Evolutionary conservation across 148 eudicot species (phyloP).

Genomic region (Vaccinium macrocarpon): DNA sequence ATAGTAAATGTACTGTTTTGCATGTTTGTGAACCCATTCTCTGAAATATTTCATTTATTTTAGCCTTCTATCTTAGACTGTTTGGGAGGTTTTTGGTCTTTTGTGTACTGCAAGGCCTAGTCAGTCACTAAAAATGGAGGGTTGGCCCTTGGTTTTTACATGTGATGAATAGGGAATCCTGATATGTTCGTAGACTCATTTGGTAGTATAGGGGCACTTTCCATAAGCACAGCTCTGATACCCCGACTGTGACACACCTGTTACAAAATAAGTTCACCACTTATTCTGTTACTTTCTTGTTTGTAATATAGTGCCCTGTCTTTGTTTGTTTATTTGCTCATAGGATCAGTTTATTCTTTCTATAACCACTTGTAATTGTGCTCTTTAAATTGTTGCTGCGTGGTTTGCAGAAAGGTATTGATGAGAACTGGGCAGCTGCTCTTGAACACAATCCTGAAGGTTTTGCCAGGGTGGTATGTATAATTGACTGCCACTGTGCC

Average conservation of each 20-base stretch:
- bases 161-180: neutral
- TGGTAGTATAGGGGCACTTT: neutral
- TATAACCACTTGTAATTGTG: conserved; percentile 8
- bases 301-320: neutral
- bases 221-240: neutral
- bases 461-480: conserved; percentile 93
- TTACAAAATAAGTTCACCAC: neutral
- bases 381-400: conserved; percentile 17
- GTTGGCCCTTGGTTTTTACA: neutral
- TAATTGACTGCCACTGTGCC: neutral
- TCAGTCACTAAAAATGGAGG: neutral
- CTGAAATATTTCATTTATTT: neutral
- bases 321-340: neutral
- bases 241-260: neutral
- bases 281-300: neutral
- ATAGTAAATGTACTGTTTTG: neutral
- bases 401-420: conserved; percentile 83
- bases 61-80: neutral
- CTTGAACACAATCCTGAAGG: conserved; percentile 95
- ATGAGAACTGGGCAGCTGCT: conserved; percentile 97
- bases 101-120: neutral
- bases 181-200: neutral
- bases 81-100: neutral
- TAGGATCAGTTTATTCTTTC: neutral
- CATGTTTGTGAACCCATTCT: neutral